Evolutionary conservation across 2,329 filamentous ascomycete genomes (phyloP).

Genomic region (Dothideomycetes sp.): DNA sequence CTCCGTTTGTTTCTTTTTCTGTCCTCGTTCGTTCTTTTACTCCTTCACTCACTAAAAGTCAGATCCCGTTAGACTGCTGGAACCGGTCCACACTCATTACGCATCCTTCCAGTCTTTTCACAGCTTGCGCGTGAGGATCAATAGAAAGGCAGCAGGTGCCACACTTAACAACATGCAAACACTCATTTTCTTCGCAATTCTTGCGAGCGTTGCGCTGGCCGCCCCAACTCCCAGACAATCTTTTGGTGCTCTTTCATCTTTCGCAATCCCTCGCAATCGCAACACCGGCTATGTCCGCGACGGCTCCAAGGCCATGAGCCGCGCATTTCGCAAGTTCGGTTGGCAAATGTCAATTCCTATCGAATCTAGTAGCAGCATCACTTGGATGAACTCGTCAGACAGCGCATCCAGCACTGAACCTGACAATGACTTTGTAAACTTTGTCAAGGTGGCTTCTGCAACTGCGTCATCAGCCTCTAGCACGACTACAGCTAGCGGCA

Average conservation of each 20-base stretch:
- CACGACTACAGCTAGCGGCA: slow-evolving; percentile 6
- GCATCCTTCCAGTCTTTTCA: too few relatives aligned
- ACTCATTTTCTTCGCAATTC: slow-evolving; percentile 4
- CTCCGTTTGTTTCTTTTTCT: too few relatives aligned
- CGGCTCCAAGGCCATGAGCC: slow-evolving; percentile 51
- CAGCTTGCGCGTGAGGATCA: not conserved
- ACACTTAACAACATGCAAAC: not conserved
- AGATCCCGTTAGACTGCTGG: not conserved
- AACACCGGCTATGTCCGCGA: slow-evolving; percentile 45
- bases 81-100: not conserved
- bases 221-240: slow-evolving; percentile 26
- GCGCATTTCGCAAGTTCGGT: slow-evolving; percentile 58
- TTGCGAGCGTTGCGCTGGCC: slow-evolving; percentile 37
- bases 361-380: not conserved
- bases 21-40: too few relatives aligned
- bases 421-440: not conserved
- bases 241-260: slow-evolving; percentile 34
- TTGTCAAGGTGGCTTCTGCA: not conserved
- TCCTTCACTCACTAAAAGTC: too few relatives aligned
- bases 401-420: not conserved
- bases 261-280: slow-evolving; percentile 48
- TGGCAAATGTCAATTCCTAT: slow-evolving; percentile 8
- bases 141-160: not conserved
- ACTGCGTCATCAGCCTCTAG: slow-evolving; percentile 1
- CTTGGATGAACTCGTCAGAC: slow-evolving; percentile 2